A percentile compares a stretch with the other conserved stretches of the same genome.
These are phyloP conservation scores for Diaporthe citrichinensis DNA, from an alignment of 2,329 filamentous ascomycete genomes.

Conservation along the genomic window DNA sequence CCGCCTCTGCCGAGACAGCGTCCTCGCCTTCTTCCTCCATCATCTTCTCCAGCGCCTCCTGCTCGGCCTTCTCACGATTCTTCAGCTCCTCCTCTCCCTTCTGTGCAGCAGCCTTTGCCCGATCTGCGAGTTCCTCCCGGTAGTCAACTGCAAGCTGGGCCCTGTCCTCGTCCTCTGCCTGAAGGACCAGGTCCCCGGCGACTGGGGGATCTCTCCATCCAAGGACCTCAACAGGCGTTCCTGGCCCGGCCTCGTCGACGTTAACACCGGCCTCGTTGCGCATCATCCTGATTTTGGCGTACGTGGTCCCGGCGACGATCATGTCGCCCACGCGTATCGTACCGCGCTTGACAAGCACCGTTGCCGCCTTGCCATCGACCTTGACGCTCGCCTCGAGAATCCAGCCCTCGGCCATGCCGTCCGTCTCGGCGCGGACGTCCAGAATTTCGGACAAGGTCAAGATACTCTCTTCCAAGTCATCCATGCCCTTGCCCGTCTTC, in stretches of 20 bases:
- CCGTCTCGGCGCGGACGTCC: constrained; percentile 85
- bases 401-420: constrained; percentile 90
- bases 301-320: constrained; percentile 89
- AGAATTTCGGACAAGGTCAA: constrained; percentile 89
- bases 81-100: constrained; percentile 80
- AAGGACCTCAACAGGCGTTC: constrained; percentile 91
- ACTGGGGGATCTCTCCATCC: constrained; percentile 90
- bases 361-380: constrained; percentile 85
- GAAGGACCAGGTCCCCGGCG: constrained; percentile 89
- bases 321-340: constrained; percentile 85
- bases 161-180: constrained; percentile 82
- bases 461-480: constrained; percentile 91
- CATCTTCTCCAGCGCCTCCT: constrained; percentile 55
- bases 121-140: constrained; percentile 79
- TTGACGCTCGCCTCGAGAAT: constrained; percentile 93
- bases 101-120: constrained; percentile 82
- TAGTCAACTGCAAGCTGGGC: constrained; percentile 85
- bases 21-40: constrained; percentile 52
- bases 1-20: constrained; percentile 54
- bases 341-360: constrained; percentile 88
- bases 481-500: constrained; percentile 93
- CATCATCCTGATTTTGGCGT: constrained; percentile 87
- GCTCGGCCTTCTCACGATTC: constrained; percentile 69
- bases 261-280: constrained; percentile 86
- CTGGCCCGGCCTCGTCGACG: constrained; percentile 82